These are phyloP conservation scores for Gaertneriomyces semiglobifer DNA, from an alignment of 192 early-diverging fungal species.

Conservation along the genomic window DNA sequence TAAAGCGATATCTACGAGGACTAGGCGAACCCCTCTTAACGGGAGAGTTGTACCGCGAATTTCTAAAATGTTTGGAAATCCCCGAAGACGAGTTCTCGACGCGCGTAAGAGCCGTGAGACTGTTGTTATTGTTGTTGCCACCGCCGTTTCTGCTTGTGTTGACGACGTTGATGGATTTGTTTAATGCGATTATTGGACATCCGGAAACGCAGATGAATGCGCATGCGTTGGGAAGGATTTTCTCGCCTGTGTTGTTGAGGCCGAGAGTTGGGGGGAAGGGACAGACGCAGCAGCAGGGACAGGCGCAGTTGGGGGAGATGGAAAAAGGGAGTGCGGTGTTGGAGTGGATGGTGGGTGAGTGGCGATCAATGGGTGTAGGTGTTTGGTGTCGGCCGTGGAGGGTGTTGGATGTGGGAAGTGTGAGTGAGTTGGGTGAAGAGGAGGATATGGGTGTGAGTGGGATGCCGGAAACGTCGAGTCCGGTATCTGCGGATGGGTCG, in stretches of 20 bases:
- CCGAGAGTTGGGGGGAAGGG: constrained; percentile 16
- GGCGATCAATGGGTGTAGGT: too few relatives aligned
- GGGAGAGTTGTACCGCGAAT: constrained; percentile 40
- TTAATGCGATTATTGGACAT: constrained; percentile 27
- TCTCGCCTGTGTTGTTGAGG: constrained; percentile 46
- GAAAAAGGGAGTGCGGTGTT: too few relatives aligned
- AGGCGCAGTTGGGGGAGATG: too few relatives aligned
- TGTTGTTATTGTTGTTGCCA: constrained; percentile 49
- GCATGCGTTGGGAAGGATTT: constrained; percentile 44
- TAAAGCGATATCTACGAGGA: constrained; percentile 46
- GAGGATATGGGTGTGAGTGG: too few relatives aligned
- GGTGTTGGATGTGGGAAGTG: too few relatives aligned
- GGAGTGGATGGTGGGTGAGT: too few relatives aligned
- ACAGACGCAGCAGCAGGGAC: constrained; percentile 36
- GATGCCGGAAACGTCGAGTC: too few relatives aligned
- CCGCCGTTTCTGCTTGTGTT: constrained; percentile 41
- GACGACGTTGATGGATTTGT: constrained; percentile 43
- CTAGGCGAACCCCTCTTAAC: constrained; percentile 52
- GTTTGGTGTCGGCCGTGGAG: too few relatives aligned
- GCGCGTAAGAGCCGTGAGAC: constrained; percentile 39
- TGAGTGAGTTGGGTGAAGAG: too few relatives aligned
- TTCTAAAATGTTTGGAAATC: constrained; percentile 45
- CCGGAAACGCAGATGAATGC: constrained; percentile 47
- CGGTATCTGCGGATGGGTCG: too few relatives aligned
- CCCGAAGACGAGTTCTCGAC: constrained; percentile 33